These are phyloP conservation scores for Baeospora myosura DNA, from an alignment of 1,284 basidiomycete species.

Conservation along the genomic window DNA sequence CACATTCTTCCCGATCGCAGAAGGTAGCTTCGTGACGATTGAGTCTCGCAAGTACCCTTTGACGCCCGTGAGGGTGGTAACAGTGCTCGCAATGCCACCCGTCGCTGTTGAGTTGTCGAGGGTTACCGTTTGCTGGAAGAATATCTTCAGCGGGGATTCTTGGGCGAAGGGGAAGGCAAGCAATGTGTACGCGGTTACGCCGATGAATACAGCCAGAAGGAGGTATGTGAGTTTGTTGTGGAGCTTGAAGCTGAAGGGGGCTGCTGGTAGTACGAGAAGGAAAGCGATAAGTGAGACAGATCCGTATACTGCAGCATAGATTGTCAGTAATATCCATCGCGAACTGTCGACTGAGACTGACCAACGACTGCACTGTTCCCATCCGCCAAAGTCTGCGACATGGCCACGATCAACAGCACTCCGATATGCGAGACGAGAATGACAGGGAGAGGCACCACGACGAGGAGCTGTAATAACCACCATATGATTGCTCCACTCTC, in stretches of 20 bases:
- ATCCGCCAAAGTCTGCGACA: conserved; percentile 57
- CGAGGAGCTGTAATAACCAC: conserved; percentile 58
- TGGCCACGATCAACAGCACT: conserved; percentile 40
- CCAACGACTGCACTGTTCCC: conserved; percentile 45
- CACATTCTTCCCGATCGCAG: background rate
- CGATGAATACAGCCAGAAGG: conserved; percentile 35
- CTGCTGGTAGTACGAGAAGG: conserved; percentile 49
- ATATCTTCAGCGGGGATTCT: conserved; percentile 56
- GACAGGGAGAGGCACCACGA: conserved; percentile 51
- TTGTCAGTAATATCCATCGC: conserved; percentile 5
- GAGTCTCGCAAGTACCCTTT: background rate
- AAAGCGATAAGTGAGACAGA: conserved; percentile 37
- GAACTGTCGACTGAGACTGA: conserved; percentile 24
- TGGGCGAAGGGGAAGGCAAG: conserved; percentile 56
- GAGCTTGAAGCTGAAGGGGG: conserved; percentile 54
- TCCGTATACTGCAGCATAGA: conserved; percentile 42
- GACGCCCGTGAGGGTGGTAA: conserved; percentile 11
- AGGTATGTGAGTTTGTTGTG: conserved; percentile 38
- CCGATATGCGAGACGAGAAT: conserved; percentile 51
- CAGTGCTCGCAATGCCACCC: conserved; percentile 1
- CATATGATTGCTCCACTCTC: conserved; percentile 37
- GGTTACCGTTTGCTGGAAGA: conserved; percentile 54
- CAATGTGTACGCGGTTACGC: conserved; percentile 38
- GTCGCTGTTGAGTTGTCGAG: conserved; percentile 20
- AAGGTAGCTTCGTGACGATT: background rate